Evolutionary conservation across 2,329 filamentous ascomycete genomes (phyloP), one percentile per base, ranked within the genome.

Genomic region (Aspergillus aculeatinus): DNA sequence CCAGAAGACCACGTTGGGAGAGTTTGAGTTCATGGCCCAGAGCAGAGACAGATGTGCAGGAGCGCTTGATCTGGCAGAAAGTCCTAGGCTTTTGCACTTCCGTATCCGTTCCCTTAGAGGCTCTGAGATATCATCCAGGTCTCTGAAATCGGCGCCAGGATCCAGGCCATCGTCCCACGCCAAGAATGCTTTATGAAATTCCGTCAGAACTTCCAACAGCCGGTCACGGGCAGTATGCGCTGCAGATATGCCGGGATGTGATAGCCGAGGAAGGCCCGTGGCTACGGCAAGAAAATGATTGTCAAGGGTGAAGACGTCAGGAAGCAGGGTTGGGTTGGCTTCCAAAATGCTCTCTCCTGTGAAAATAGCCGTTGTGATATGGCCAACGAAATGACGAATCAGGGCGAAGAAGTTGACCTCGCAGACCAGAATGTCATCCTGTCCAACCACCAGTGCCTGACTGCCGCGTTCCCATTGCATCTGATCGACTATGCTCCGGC

Each of bases 401-500:
- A 89, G 75, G 3, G 79, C 73, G 63, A 81, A 79, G 1, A 87
- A 70, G 60, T 79, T 77, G 12, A 80, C 77, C 64, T 87, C 84
- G 14, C 81, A 84, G 56, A 82, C 77, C 29, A 75, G 72, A 16
- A 70, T 61, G 35, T 68, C 66, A n/a, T 72, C 70, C 2, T 74
- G 65, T 16, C 81, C 80, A 4, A 76, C 69, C 10, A 79, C 71
- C 2, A 74, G 72, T 1, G 83, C 76, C 10, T 78, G 72, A 19
- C 77, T 80, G n/a, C 71, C 74, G 35, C 84, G 81, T 68, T 89
- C 87, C 87, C 87, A 89, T 2, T 78, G 77, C 65, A 81, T 80
- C 61, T 88, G 84, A 67, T 89, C 87, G 25, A 89, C 84, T 2
- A 81, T 75, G 19, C 84, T 87, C 7, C 80, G 76, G 42, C 80